Base-by-base conservation (phyloP, 2,329 filamentous ascomycete species). In the Sporothrix curviconia region DNA sequence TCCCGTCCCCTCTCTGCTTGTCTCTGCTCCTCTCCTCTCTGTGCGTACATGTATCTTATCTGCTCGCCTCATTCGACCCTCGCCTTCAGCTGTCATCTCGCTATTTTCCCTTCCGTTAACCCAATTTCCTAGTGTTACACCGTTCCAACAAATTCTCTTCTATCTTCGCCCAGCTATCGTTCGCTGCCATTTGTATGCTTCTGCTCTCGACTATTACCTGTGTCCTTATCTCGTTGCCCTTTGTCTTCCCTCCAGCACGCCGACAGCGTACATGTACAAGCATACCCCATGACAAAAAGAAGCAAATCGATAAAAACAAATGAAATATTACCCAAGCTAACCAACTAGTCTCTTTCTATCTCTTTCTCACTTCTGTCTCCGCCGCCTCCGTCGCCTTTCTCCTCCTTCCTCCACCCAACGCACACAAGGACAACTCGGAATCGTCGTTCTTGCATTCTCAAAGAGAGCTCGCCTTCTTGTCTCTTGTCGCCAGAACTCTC, bases 101-200 rank as follows among this genome's bases (percentile, higher is more conserved):
- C 24, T 43, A 15, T 32, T 53, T 19, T 24, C 32, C 49, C 25
- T 36, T 28, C 55, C 40, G 28, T 40, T 40, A 15, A 34, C 25
- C 32, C 42, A 47, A 58, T 54, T 54, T 54, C 49, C 42, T 43
- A 28, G 22, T 51, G 56, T 54, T 42, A 58, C 56, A 47, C 34
- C 39, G 22, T 57, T 57, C 47, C 39, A 52, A 30, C 25, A 51
- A 36, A 30, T 11, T 14, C 46, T 51, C 37, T 39, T 17, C 34
- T 37, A n/a, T n/a, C 12, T 28, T 32, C 36, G 47, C 22, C 37
- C 36, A 28, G 28, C 22, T 30, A 32, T 9, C 15, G n/a, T 39
- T 51, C 30, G 15, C 46, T 57, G 28, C 42, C 15, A 28, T 51
- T 44, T 42, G 25, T 46, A n/a, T 11, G 30, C 34, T 28, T 37